phyloP scores from a whole-genome alignment of 2,329 filamentous ascomycete species.

The Fusarium beomiforme region DNA sequence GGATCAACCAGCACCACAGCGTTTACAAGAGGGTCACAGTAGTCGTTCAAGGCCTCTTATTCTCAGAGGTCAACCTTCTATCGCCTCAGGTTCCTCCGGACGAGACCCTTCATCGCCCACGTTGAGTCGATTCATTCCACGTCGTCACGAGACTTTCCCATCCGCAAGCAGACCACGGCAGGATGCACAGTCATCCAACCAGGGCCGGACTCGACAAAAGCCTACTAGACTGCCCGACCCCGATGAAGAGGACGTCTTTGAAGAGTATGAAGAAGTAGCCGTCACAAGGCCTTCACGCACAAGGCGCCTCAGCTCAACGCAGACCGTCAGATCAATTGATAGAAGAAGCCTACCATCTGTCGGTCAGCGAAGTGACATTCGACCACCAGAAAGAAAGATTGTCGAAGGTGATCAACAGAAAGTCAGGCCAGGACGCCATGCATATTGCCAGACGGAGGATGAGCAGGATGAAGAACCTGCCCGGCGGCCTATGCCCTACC shows the following conservation, averaged over 20 bases:
- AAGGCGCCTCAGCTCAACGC: neutral
- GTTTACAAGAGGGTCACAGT: rapidly evolving
- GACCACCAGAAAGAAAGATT: neutral
- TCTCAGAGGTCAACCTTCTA: neutral
- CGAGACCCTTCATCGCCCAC: neutral
- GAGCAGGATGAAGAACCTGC: neutral
- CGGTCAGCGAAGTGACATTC: neutral
- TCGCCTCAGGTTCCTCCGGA: neutral
- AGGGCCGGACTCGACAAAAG: neutral
- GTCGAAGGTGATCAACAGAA: neutral
- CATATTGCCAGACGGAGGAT: neutral
- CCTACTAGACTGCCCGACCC: neutral
- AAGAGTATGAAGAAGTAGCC: neutral
- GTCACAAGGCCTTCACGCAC: neutral
- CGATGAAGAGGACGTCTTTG: neutral
- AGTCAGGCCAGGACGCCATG: neutral
- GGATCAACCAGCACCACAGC: rapidly evolving
- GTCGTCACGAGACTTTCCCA: neutral
- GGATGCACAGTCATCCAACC: neutral
- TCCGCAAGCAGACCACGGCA: neutral
- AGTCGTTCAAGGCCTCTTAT: neutral
- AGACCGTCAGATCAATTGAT: neutral
- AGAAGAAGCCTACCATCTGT: neutral
- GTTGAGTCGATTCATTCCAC: neutral
- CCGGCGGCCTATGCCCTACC: neutral